Percentiles rank a stretch among this genome's conserved stretches.
These are phyloP conservation scores for Byssoonygena ceratinophila DNA, from an alignment of 2,329 filamentous ascomycete species.

Conservation along the genomic window DNA sequence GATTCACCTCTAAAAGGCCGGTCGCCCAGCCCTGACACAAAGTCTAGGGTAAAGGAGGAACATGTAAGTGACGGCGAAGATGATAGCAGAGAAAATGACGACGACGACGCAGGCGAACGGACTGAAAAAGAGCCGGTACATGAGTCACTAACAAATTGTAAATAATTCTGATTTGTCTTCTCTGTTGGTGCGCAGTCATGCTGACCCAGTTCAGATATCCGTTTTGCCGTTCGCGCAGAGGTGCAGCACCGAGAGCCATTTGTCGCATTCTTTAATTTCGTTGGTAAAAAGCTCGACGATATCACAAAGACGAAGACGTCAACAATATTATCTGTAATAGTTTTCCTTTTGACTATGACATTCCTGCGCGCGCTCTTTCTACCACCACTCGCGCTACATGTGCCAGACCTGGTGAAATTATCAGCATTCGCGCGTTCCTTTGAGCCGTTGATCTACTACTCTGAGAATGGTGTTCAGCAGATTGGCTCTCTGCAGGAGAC, in stretches of 20 bases:
- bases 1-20: conserved; percentile 49
- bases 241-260: conserved; percentile 81
- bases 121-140: conserved; percentile 8
- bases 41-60: conserved; percentile 16
- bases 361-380: conserved; percentile 57
- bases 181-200: conserved; percentile 19
- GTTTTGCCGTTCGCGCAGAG: conserved; percentile 77
- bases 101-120: conserved; percentile 5
- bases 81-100: background rate
- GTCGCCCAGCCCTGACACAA: conserved; percentile 44
- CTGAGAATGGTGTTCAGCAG: conserved; percentile 75
- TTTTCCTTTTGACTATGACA: conserved; percentile 54
- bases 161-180: conserved; percentile 18
- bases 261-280: conserved; percentile 56
- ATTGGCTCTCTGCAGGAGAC: conserved; percentile 84
- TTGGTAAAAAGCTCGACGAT: conserved; percentile 50
- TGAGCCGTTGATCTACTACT: conserved; percentile 90
- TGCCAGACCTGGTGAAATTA: conserved; percentile 81
- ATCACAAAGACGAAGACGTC: conserved; percentile 61
- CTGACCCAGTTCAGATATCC: conserved; percentile 55
- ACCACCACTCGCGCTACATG: conserved; percentile 55
- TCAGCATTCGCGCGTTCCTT: conserved; percentile 82
- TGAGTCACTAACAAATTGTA: conserved; percentile 43
- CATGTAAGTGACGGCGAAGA: conserved; percentile 17
- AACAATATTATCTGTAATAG: conserved; percentile 50